These are phyloP conservation scores for Leptosphaerulina australis DNA, from an alignment of 2,329 filamentous ascomycete genomes.

Conservation along the genomic window DNA sequence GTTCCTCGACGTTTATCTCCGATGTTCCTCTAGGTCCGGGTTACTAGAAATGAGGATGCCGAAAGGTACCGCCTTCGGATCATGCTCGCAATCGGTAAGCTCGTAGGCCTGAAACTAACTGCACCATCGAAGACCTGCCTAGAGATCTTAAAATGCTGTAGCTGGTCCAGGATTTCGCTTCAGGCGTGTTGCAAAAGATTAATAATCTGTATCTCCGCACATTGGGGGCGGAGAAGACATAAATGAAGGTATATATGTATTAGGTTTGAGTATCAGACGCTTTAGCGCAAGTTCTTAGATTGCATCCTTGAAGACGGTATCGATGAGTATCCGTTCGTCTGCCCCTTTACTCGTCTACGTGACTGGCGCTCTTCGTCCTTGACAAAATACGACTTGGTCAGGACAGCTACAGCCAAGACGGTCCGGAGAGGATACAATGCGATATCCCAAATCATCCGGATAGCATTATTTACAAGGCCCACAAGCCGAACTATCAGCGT, in stretches of 20 bases:
- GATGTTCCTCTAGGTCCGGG: conserved; percentile 14
- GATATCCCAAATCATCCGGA: conserved; percentile 38
- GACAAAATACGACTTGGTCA: conserved; percentile 31
- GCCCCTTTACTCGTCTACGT: conserved; percentile 32
- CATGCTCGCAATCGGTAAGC: background rate
- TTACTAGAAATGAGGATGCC: conserved; percentile 25
- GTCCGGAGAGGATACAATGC: conserved; percentile 42
- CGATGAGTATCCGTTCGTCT: conserved; percentile 31
- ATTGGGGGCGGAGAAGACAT: too few species aligned
- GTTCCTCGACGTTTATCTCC: conserved; percentile 1
- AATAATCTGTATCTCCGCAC: too few species aligned
- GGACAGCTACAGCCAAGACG: conserved; percentile 15
- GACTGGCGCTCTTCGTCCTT: conserved; percentile 31
- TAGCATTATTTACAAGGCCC: conserved; percentile 22
- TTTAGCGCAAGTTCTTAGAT: conserved; percentile 35
- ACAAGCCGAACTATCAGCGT: conserved; percentile 38
- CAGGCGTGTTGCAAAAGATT: too few species aligned
- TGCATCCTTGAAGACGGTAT: conserved; percentile 38
- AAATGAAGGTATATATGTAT: conserved; percentile 14
- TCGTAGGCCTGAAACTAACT: conserved; percentile 13
- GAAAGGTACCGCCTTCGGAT: conserved; percentile 10
- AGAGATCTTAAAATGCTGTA: too few species aligned
- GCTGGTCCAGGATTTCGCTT: too few species aligned
- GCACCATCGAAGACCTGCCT: background rate
- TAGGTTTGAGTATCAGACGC: conserved; percentile 6